Evolutionary conservation across 345 rosid genomes (phyloP).

Genomic region (Rhodamnia rubescens): DNA sequence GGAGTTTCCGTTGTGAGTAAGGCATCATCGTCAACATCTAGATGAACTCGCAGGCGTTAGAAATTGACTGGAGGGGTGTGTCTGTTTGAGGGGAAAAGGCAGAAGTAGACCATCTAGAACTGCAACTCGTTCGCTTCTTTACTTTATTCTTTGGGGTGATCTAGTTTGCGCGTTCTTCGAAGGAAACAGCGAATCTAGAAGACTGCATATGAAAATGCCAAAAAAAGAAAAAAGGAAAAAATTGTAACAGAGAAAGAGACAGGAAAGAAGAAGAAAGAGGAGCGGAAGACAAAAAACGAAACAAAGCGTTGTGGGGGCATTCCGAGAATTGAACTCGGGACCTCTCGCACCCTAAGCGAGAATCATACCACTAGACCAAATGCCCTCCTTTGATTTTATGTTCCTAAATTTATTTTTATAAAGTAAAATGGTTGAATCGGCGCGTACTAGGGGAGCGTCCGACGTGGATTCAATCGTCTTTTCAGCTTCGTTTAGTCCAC

Average conservation of each 20-base stretch:
- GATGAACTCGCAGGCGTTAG: neutral
- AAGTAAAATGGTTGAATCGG: too few species aligned
- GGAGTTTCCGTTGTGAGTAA: neutral
- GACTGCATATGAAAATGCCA: neutral
- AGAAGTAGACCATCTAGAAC: too few species aligned
- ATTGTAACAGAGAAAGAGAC: neutral
- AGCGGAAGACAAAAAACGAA: neutral
- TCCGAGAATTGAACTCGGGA: slow-evolving; percentile 80
- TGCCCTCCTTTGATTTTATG: slow-evolving; percentile 17
- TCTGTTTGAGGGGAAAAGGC: too few species aligned
- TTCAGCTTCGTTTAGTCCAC: neutral
- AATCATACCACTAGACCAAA: slow-evolving; percentile 90
- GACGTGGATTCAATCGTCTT: neutral
- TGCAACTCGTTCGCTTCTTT: neutral
- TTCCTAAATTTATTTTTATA: too few species aligned
- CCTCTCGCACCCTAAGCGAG: slow-evolving; percentile 91
- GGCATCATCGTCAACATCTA: neutral
- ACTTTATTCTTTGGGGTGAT: neutral
- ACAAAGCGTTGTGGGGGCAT: slow-evolving; percentile 13
- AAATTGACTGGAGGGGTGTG: neutral
- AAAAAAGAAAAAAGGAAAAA: too few species aligned
- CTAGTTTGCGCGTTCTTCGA: neutral
- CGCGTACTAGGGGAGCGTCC: too few species aligned
- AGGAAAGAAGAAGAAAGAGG: neutral
- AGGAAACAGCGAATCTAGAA: neutral